Conservation (phyloP, 2,329 filamentous ascomycete species). For the Trichoderma atrobrunneum region DNA sequence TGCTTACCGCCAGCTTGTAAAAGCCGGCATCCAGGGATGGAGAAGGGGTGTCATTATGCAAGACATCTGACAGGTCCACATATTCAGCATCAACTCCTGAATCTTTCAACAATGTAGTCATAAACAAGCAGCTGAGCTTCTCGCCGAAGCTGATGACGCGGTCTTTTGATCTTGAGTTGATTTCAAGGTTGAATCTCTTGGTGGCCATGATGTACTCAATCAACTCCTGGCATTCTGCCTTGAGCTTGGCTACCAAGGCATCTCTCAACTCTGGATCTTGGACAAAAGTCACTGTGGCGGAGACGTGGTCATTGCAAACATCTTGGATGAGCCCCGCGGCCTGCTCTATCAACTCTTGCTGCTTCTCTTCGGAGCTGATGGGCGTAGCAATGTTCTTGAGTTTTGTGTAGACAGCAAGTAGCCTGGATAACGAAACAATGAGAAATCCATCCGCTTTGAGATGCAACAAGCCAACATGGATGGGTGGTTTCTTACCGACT, state of each 20-base stretch:
- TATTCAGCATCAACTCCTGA: constrained; percentile 81
- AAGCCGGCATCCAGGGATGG: constrained; percentile 64
- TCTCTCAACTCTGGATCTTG: constrained; percentile 54
- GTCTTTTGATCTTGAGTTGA: constrained; percentile 75
- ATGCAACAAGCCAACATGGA: neutral
- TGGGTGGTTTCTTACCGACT: constrained; percentile 68
- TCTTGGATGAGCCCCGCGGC: constrained; percentile 75
- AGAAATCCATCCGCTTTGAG: neutral
- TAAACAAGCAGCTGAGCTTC: constrained; percentile 90
- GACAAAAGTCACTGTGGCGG: constrained; percentile 65
- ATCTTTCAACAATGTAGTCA: constrained; percentile 81
- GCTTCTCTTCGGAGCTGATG: constrained; percentile 51
- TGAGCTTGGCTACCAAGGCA: constrained; percentile 63
- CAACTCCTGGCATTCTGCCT: constrained; percentile 76
- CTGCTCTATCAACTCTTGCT: constrained; percentile 55
- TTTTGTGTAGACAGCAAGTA: constrained; percentile 59
- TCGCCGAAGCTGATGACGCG: constrained; percentile 93
- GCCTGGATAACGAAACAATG: constrained; percentile 32
- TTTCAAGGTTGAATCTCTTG: constrained; percentile 67
- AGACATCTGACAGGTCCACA: constrained; percentile 80
- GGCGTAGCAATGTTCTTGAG: constrained; percentile 53
- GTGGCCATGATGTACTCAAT: constrained; percentile 67
- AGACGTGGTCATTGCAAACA: constrained; percentile 78
- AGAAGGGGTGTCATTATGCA: constrained; percentile 59
- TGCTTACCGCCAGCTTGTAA: constrained; percentile 62